These are phyloP conservation scores for Chaetomium cochliodes DNA, from an alignment of 495 filamentous ascomycete species.

Conservation along the genomic window DNA sequence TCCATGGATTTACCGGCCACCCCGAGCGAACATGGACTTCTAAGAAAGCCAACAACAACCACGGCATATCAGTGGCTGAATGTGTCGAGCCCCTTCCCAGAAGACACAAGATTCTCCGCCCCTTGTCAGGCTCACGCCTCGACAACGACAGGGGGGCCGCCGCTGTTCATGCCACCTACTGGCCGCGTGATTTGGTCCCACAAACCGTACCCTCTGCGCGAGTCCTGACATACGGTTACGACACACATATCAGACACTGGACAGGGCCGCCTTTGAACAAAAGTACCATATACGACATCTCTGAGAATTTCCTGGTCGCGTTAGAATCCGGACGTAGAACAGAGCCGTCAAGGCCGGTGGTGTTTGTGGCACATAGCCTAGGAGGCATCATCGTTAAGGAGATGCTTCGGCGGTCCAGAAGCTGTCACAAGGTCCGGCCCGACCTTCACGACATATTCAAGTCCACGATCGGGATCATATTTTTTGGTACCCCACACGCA, in stretches of 20 bases:
- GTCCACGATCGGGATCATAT: conserved; percentile 42
- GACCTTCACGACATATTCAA: conserved; percentile 33
- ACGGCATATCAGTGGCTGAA: not conserved
- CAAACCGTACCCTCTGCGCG: conserved; percentile 45
- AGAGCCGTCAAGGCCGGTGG: conserved; percentile 34
- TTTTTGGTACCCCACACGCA: conserved; percentile 48
- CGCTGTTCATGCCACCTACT: conserved; percentile 29
- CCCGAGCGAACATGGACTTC: conserved; percentile 37
- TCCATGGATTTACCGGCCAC: conserved; percentile 42
- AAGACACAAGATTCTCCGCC: conserved; percentile 5
- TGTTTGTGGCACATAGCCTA: conserved; percentile 54
- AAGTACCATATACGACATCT: conserved; percentile 41
- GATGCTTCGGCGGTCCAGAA: conserved; percentile 33
- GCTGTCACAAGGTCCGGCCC: conserved; percentile 18
- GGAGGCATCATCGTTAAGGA: conserved; percentile 55
- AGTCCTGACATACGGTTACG: conserved; percentile 53
- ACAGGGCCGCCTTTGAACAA: conserved; percentile 28
- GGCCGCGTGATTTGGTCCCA: conserved; percentile 53
- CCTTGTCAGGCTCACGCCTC: conserved; percentile 2
- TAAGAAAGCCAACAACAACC: conserved; percentile 17
- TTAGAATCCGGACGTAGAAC: conserved; percentile 35
- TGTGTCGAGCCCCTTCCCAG: conserved; percentile 19
- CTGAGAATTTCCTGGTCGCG: conserved; percentile 37
- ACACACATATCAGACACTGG: conserved; percentile 40
- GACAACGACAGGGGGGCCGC: not conserved